phyloP scores from a whole-genome alignment of 75 land plant species.

The Cunninghamia lanceolata region DNA sequence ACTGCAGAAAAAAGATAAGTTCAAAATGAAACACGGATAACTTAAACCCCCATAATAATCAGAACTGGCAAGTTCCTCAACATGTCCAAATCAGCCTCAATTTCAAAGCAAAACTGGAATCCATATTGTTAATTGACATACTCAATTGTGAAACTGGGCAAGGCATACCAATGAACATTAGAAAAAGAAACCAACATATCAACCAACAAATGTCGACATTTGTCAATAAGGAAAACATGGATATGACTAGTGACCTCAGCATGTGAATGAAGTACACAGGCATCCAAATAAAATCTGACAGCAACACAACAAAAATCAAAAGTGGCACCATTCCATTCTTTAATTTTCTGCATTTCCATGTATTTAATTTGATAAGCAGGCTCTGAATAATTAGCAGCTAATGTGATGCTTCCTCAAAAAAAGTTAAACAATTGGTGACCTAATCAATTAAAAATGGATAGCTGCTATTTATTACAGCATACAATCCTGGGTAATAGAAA shows the following conservation, averaged over 20 bases:
- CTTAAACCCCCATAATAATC: background rate
- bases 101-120: constrained; percentile 1
- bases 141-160: background rate
- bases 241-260: background rate
- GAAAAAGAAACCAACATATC: background rate
- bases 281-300: background rate
- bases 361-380: background rate
- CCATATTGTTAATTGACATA: background rate
- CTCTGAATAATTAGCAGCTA: background rate
- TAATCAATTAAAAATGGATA: background rate
- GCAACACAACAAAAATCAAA: background rate
- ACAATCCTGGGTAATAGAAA: background rate
- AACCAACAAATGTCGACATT: background rate
- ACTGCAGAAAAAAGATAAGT: constrained; percentile 32
- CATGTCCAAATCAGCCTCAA: background rate
- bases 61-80: background rate
- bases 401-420: background rate
- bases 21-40: background rate
- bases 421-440: background rate
- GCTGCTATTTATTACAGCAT: background rate
- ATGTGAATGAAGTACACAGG: background rate
- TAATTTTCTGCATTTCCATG: background rate
- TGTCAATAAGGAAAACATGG: background rate
- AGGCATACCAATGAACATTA: background rate
- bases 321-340: background rate